phyloP scores from a whole-genome alignment of 495 filamentous ascomycete species.

The Penicillium lividum region DNA sequence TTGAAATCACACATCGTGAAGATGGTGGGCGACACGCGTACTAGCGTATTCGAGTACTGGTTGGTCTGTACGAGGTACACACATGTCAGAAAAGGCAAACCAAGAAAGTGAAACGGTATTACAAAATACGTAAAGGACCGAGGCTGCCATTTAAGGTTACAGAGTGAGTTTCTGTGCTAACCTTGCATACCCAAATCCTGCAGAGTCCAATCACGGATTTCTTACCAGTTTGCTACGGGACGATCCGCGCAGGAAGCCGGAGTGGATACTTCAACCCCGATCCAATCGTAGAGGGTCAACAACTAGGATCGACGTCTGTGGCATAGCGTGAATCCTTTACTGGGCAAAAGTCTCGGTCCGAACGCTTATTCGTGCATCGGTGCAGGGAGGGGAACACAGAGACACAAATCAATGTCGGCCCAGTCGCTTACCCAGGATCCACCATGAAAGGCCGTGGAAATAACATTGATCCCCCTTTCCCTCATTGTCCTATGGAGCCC shows the following conservation, averaged over 20 bases:
- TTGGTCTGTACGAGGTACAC: background rate
- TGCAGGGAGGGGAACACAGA: background rate
- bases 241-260: constrained; percentile 15
- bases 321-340: constrained; percentile 11
- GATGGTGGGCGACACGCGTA: too few species aligned
- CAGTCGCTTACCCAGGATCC: background rate
- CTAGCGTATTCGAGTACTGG: background rate
- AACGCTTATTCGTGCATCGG: background rate
- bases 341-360: background rate
- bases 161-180: background rate
- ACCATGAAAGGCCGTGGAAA: background rate
- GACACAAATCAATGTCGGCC: background rate
- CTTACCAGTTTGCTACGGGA: constrained; percentile 6
- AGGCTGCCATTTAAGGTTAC: too few species aligned
- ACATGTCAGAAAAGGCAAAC: background rate
- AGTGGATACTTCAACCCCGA: background rate
- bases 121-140: too few species aligned
- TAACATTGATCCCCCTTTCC: background rate
- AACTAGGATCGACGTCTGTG: constrained; percentile 1
- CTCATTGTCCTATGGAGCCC: background rate
- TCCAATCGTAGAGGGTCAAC: background rate
- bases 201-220: background rate
- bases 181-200: background rate
- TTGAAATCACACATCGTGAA: too few species aligned
- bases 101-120: too few species aligned